Conservation (phyloP, 2,329 filamentous ascomycete genomes). For the Colletotrichum shisoi region DNA sequence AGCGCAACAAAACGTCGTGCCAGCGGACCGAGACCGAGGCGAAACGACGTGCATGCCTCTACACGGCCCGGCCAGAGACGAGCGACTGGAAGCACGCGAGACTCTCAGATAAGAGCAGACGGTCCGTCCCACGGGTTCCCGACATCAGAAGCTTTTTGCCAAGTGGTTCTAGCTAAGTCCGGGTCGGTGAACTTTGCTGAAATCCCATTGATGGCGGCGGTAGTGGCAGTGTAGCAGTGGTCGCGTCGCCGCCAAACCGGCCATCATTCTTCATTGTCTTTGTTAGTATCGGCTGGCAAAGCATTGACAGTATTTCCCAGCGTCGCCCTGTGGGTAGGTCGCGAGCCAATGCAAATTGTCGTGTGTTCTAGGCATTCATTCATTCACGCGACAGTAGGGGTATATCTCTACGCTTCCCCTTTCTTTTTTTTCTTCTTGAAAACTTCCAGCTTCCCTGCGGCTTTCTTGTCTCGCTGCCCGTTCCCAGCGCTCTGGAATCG, state of each 20-base stretch:
- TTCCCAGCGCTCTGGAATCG: slow-evolving; percentile 11
- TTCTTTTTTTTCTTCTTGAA: too few relatives aligned
- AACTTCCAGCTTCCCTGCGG: too few relatives aligned
- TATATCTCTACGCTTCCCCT: background rate
- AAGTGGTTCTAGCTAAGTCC: slow-evolving; percentile 3
- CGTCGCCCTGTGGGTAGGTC: background rate
- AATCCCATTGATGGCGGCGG: too few relatives aligned
- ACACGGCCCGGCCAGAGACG: slow-evolving; percentile 19
- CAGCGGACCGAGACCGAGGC: slow-evolving; percentile 17
- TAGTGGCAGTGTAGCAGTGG: background rate
- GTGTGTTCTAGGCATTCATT: background rate
- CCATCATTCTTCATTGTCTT: slow-evolving; percentile 22
- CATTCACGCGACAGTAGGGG: background rate
- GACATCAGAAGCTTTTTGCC: background rate
- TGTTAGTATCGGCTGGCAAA: slow-evolving; percentile 16
- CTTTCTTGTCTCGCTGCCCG: background rate
- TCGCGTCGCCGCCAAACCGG: background rate
- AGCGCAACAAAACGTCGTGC: slow-evolving; percentile 11
- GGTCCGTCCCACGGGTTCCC: background rate
- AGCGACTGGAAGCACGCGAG: slow-evolving; percentile 1
- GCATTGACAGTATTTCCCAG: slow-evolving; percentile 3
- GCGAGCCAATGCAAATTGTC: too few relatives aligned
- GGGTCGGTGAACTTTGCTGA: slow-evolving; percentile 5
- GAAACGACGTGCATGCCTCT: slow-evolving; percentile 28
- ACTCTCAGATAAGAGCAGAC: background rate